Evolutionary conservation across 352 stramenopile genomes (phyloP).

Genomic region (Globisporangium yorkense): DNA sequence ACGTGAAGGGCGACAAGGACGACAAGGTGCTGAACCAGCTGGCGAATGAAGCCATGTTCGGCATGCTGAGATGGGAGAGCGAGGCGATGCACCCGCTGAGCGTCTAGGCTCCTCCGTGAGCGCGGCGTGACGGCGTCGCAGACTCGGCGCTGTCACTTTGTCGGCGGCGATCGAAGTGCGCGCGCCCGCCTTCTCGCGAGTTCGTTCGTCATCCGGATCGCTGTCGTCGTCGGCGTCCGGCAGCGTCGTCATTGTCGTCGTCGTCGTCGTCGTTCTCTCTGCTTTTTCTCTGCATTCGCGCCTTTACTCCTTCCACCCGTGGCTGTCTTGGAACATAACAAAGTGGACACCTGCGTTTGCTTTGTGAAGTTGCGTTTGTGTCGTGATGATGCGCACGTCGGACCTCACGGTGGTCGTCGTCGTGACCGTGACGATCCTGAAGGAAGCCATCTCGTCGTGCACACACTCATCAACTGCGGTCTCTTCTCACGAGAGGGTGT

Average conservation of each 20-base stretch:
- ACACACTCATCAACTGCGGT: no score
- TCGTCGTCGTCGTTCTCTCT: not conserved
- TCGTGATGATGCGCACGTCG: not conserved
- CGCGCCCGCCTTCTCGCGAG: not conserved
- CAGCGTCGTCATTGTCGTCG: not conserved
- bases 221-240: not conserved
- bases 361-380: not conserved
- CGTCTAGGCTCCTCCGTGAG: constrained; percentile 25
- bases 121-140: not conserved
- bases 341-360: not conserved
- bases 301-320: no score
- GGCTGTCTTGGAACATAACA: not conserved
- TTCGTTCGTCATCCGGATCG: no score
- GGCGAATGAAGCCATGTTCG: constrained; percentile 82
- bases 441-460: no score
- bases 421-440: no score
- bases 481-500: no score
- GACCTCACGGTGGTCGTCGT: no score
- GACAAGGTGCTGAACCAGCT: constrained; percentile 82
- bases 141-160: not conserved
- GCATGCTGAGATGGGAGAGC: constrained; percentile 82
- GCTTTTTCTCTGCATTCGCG: not conserved
- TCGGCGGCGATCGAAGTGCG: not conserved
- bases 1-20: constrained; percentile 80
- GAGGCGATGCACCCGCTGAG: constrained; percentile 78